These are phyloP conservation scores for Planoprotostelium fungivorum DNA, from an alignment of 78 protist species.

Conservation along the genomic window DNA sequence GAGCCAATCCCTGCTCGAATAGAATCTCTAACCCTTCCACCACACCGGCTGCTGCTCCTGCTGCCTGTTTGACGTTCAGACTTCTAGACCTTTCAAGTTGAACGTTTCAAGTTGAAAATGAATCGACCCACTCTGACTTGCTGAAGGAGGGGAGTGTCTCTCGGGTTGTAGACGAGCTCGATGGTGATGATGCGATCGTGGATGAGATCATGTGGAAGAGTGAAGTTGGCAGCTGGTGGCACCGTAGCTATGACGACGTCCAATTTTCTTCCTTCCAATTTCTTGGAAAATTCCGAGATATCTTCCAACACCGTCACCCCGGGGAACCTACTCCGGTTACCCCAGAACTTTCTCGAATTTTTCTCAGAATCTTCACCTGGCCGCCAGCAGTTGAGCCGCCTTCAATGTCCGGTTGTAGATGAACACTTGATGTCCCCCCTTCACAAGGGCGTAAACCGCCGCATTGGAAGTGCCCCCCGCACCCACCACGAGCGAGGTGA, in stretches of 20 bases:
- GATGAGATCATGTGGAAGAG: background rate
- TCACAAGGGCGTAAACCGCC: conserved; percentile 62
- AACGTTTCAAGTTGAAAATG: background rate
- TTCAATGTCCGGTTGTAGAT: conserved; percentile 56
- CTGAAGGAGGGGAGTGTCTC: background rate
- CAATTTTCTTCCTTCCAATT: background rate
- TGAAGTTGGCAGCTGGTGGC: conserved; percentile 5
- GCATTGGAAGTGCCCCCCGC: conserved; percentile 85
- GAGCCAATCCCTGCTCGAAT: conserved; percentile 54
- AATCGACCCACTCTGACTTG: background rate
- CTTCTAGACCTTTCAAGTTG: background rate
- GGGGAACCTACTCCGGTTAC: background rate
- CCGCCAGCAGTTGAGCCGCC: conserved; percentile 48
- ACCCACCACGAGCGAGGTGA: conserved; percentile 65
- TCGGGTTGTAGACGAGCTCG: conserved; percentile 10
- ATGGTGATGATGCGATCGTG: background rate
- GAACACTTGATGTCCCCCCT: conserved; percentile 18
- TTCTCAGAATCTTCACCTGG: background rate
- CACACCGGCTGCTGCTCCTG: background rate
- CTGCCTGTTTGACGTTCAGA: conserved; percentile 14
- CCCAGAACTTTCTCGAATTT: background rate
- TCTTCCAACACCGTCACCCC: background rate
- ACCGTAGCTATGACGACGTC: conserved; percentile 17
- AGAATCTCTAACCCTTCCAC: conserved; percentile 66
- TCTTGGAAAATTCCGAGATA: background rate